Conservation (phyloP, 352 stramenopile species). For the Pythium utonaiense region DNA sequence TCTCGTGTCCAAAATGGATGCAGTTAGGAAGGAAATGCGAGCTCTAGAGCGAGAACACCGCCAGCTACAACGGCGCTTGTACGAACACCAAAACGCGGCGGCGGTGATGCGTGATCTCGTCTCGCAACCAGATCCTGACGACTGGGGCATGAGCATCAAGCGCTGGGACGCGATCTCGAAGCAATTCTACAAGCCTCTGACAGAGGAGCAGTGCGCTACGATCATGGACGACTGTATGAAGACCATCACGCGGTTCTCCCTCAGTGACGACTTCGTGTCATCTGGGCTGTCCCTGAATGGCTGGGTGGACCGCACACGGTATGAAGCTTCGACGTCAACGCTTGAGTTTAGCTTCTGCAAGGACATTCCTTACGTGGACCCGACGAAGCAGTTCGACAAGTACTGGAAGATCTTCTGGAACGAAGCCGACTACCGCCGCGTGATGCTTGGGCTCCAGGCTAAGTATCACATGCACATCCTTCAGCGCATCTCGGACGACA, state of each 20-base stretch:
- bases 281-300: conserved; percentile 15
- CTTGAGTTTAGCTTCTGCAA: conserved; percentile 24
- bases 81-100: conserved; percentile 13
- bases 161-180: conserved; percentile 19
- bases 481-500: conserved; percentile 23
- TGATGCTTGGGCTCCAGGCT: conserved; percentile 12
- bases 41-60: conserved; percentile 18
- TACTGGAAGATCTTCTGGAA: conserved; percentile 25
- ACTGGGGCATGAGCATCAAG: conserved; percentile 22
- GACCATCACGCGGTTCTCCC: conserved; percentile 20
- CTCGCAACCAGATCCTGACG: conserved; percentile 5
- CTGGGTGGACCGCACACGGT: conserved; percentile 20
- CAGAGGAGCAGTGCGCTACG: neutral
- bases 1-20: conserved; percentile 19
- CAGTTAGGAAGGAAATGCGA: conserved; percentile 18
- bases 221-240: conserved; percentile 23
- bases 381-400: conserved; percentile 8
- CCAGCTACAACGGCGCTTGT: conserved; percentile 11
- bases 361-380: conserved; percentile 13
- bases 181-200: conserved; percentile 8
- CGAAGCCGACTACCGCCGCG: conserved; percentile 16
- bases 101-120: conserved; percentile 17
- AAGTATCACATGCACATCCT: conserved; percentile 26
- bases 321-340: conserved; percentile 14
- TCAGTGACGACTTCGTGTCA: conserved; percentile 21